These are phyloP conservation scores for Nematocida ironsii DNA, from an alignment of 371 early-diverging fungal genomes.

Conservation along the genomic window DNA sequence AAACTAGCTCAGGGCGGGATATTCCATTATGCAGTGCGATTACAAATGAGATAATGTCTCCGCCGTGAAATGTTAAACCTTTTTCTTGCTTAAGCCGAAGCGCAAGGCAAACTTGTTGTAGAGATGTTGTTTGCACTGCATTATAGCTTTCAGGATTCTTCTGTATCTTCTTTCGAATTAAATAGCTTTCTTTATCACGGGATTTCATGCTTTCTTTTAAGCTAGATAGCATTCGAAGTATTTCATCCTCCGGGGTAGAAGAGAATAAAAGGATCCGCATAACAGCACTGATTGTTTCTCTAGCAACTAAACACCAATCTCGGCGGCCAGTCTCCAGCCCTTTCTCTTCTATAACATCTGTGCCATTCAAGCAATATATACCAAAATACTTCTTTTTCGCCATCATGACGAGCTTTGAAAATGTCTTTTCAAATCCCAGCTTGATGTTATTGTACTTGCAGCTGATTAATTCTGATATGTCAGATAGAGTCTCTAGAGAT, in stretches of 20 bases:
- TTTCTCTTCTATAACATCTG: constrained; percentile 77
- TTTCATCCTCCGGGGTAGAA: constrained; percentile 11
- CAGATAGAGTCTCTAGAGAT: constrained; percentile 73
- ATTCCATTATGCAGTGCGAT: constrained; percentile 78
- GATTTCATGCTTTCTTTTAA: constrained; percentile 75
- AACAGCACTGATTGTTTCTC: constrained; percentile 77
- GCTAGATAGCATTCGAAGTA: constrained; percentile 72
- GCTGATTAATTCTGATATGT: constrained; percentile 81
- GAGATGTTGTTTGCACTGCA: constrained; percentile 74
- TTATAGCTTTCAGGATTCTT: constrained; percentile 86
- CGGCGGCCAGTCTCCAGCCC: constrained; percentile 93
- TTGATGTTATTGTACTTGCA: constrained; percentile 83
- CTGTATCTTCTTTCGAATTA: constrained; percentile 80
- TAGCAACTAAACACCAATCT: constrained; percentile 91
- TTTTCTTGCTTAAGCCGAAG: constrained; percentile 77
- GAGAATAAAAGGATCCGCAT: constrained; percentile 60
- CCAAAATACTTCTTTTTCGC: constrained; percentile 99
- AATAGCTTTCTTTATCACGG: constrained; percentile 77
- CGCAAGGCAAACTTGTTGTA: constrained; percentile 94
- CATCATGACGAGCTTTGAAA: constrained; percentile 83
- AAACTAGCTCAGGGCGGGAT: constrained; percentile 74
- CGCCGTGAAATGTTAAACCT: constrained; percentile 73
- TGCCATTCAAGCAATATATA: constrained; percentile 72
- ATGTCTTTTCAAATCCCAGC: constrained; percentile 93
- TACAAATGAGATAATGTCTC: constrained; percentile 90